Conservation (phyloP, 1,284 basidiomycete species). For the Melampsora americana region DNA sequence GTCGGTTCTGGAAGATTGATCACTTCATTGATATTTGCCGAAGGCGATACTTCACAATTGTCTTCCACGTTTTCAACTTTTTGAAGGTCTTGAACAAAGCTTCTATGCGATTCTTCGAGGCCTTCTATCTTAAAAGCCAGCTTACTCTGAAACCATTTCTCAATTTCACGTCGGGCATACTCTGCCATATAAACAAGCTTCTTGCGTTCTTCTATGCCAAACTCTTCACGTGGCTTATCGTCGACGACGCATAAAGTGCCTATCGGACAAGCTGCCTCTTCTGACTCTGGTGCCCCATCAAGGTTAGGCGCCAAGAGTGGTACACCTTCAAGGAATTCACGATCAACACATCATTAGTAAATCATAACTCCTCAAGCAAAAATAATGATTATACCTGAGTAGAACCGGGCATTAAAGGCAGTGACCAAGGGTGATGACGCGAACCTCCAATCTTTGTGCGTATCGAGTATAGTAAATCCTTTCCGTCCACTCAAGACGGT, state of each 20-base stretch:
- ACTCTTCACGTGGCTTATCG: slow-evolving; percentile 46
- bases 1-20: background rate
- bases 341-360: no score
- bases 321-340: slow-evolving; percentile 32
- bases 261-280: slow-evolving; percentile 44
- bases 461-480: slow-evolving; percentile 11
- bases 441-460: slow-evolving; percentile 2
- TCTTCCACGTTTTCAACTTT: background rate
- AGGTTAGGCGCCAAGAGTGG: slow-evolving; percentile 13
- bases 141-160: slow-evolving; percentile 45
- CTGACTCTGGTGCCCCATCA: background rate
- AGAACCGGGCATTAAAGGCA: background rate
- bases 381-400: background rate
- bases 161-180: slow-evolving; percentile 45
- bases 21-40: background rate
- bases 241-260: slow-evolving; percentile 51
- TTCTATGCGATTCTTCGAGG: slow-evolving; percentile 27
- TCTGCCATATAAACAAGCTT: slow-evolving; percentile 47
- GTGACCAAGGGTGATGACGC: background rate
- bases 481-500: background rate
- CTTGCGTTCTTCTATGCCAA: slow-evolving; percentile 47
- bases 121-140: slow-evolving; percentile 23
- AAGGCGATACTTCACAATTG: no score
- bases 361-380: no score
- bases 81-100: background rate